A percentile compares a stretch with the other conserved stretches of the same genome.
phyloP scores from a whole-genome alignment of 192 early-diverging fungal species.

The Dispira simplex region DNA sequence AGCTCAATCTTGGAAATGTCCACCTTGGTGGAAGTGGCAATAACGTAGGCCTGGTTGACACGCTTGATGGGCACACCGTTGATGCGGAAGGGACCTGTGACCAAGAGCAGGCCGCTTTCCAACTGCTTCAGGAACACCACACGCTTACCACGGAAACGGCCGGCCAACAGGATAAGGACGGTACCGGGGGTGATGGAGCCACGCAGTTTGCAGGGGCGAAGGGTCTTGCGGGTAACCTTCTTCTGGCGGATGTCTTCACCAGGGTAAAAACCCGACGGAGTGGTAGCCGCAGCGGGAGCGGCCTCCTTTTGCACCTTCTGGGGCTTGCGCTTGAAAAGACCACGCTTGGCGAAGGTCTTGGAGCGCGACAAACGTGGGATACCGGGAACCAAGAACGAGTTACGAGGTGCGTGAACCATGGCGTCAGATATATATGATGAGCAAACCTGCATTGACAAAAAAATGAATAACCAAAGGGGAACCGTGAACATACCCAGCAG shows the following conservation, averaged over 20 bases:
- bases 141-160: slow-evolving; percentile 95
- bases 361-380: slow-evolving; percentile 74
- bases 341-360: slow-evolving; percentile 69
- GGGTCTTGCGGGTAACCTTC: slow-evolving; percentile 67
- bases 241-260: slow-evolving; percentile 69
- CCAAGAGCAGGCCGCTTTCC: slow-evolving; percentile 83
- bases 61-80: slow-evolving; percentile 98
- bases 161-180: slow-evolving; percentile 88
- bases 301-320: slow-evolving; percentile 28
- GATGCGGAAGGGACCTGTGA: slow-evolving; percentile 95
- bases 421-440: slow-evolving; percentile 17
- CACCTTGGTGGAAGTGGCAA: slow-evolving; percentile 98
- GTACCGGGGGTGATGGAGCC: slow-evolving; percentile 92
- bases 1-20: slow-evolving; percentile 66
- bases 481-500: too few species aligned
- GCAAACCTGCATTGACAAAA: background rate
- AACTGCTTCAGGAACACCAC: slow-evolving; percentile 99
- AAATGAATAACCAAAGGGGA: too few species aligned
- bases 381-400: slow-evolving; percentile 71
- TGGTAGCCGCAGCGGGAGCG: slow-evolving; percentile 20
- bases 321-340: slow-evolving; percentile 67
- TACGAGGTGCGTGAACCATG: slow-evolving; percentile 55
- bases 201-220: slow-evolving; percentile 61
- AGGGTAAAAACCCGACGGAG: slow-evolving; percentile 42
- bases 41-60: slow-evolving; percentile 98